A percentile compares a stretch with the other conserved stretches of the same genome.
Conservation (phyloP, 2,329 filamentous ascomycete species). For the Beauveria sp. region DNA sequence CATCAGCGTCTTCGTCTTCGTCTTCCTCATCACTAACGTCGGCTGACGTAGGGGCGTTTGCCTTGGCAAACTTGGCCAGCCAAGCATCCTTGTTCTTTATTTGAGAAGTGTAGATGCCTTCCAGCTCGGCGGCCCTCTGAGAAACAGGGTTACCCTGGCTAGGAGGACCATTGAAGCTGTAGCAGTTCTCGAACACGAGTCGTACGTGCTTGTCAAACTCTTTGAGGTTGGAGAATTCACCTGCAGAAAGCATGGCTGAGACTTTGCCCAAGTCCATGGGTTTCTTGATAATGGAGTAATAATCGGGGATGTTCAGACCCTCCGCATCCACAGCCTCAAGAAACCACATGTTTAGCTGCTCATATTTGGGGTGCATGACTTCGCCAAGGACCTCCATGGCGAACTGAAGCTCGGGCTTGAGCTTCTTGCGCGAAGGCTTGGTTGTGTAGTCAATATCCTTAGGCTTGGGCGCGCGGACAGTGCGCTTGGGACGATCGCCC, state of each 20-base stretch:
- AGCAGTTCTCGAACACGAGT: slow-evolving; percentile 83
- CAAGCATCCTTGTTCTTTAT: slow-evolving; percentile 76
- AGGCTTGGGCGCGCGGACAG: slow-evolving; percentile 83
- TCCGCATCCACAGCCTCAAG: slow-evolving; percentile 83
- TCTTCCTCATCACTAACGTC: slow-evolving; percentile 64
- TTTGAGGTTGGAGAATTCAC: slow-evolving; percentile 72
- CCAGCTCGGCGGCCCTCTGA: slow-evolving; percentile 60
- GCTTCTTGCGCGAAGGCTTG: slow-evolving; percentile 75
- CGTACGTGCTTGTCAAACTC: slow-evolving; percentile 81
- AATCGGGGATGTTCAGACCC: slow-evolving; percentile 85
- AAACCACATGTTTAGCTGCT: slow-evolving; percentile 64
- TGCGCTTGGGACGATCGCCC: slow-evolving; percentile 77
- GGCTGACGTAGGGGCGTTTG: slow-evolving; percentile 43
- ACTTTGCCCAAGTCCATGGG: slow-evolving; percentile 94
- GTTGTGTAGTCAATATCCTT: slow-evolving; percentile 85
- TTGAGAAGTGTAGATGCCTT: slow-evolving; percentile 66
- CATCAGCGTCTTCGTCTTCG: slow-evolving; percentile 58
- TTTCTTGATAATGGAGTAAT: slow-evolving; percentile 89
- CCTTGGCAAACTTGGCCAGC: slow-evolving; percentile 64
- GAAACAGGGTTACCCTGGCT: slow-evolving; percentile 62
- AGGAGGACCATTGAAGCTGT: slow-evolving; percentile 68
- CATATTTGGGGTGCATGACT: slow-evolving; percentile 66
- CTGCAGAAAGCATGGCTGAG: slow-evolving; percentile 63
- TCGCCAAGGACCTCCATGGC: slow-evolving; percentile 76
- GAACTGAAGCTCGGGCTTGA: slow-evolving; percentile 82